phyloP scores from a whole-genome alignment of 2,329 filamentous ascomycete genomes.

The Arthroderma sp. region DNA sequence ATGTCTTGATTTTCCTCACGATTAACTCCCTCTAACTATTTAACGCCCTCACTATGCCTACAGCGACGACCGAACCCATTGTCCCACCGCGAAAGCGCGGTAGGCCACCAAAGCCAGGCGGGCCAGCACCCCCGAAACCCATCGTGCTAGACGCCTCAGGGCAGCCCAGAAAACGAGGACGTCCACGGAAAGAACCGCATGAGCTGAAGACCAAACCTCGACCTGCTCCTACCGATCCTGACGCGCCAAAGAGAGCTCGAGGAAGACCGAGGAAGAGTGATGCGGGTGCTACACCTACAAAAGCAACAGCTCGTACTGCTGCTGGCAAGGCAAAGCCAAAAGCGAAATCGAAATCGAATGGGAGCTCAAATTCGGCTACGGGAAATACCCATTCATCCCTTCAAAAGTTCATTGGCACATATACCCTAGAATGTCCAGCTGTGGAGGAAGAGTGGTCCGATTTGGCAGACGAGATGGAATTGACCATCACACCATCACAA shows the following conservation, averaged over 20 bases:
- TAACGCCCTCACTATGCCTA: too few species aligned
- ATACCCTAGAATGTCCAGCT: slow-evolving; percentile 7
- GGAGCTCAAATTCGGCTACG: too few species aligned
- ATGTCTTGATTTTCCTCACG: too few species aligned
- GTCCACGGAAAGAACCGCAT: slow-evolving; percentile 7
- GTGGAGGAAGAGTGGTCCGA: slow-evolving; percentile 10
- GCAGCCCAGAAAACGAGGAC: slow-evolving; percentile 10
- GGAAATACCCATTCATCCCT: neutral
- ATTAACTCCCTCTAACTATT: too few species aligned
- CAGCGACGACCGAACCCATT: too few species aligned
- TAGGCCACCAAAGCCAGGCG: slow-evolving; percentile 9
- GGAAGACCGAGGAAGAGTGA: slow-evolving; percentile 8
- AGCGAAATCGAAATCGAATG: neutral
- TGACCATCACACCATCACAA: slow-evolving; percentile 7
- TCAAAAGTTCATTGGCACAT: slow-evolving; percentile 9
- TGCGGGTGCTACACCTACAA: neutral
- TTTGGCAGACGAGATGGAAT: slow-evolving; percentile 7
- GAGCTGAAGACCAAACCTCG: neutral
- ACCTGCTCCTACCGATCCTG: neutral
- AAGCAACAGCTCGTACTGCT: neutral
- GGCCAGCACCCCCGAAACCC: slow-evolving; percentile 5
- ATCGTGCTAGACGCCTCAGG: slow-evolving; percentile 4
- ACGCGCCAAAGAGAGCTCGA: neutral
- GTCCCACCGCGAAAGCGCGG: slow-evolving; percentile 8
- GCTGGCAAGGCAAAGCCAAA: neutral